Conservation (phyloP, 148 eudicot genomes). For the Dysphania ambrosioides region DNA sequence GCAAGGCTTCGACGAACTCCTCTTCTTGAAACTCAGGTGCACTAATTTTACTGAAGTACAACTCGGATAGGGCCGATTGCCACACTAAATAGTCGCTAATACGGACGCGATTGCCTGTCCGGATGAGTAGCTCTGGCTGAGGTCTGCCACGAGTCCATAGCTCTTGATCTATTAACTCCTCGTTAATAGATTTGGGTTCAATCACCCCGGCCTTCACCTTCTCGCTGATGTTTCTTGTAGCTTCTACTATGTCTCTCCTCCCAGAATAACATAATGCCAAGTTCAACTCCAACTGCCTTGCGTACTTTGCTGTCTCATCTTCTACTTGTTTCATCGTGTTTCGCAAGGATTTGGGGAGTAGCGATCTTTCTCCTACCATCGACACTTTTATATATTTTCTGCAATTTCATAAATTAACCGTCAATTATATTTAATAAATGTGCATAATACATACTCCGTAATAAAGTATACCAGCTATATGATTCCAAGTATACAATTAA, state of each 20-base stretch:
- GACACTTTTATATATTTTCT: too few species aligned
- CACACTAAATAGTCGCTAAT: constrained; percentile 17
- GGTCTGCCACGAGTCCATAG: constrained; percentile 6
- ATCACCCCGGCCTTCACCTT: not conserved
- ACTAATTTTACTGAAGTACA: not conserved
- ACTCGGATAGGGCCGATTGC: constrained; percentile 14
- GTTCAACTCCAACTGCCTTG: too few species aligned
- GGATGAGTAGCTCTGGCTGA: constrained; percentile 17
- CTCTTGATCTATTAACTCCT: not conserved
- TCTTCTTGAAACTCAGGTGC: not conserved
- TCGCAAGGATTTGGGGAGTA: constrained; percentile 1
- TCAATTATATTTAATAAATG: too few species aligned
- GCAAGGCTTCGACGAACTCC: not conserved
- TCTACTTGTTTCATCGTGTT: constrained; percentile 13
- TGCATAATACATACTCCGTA: too few species aligned
- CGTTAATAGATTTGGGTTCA: not conserved
- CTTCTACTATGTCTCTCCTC: constrained; percentile 8
- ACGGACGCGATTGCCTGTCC: constrained; percentile 11
- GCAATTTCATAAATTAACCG: too few species aligned
- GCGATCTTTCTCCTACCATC: too few species aligned
- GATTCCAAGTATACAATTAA: too few species aligned
- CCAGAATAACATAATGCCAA: constrained; percentile 20
- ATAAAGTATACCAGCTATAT: too few species aligned
- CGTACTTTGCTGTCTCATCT: not conserved
- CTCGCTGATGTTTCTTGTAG: too few species aligned